A percentile compares a stretch with the other conserved stretches of the same genome.
Conservation (phyloP, 495 filamentous ascomycete species). For the Filosporella fistucella region DNA sequence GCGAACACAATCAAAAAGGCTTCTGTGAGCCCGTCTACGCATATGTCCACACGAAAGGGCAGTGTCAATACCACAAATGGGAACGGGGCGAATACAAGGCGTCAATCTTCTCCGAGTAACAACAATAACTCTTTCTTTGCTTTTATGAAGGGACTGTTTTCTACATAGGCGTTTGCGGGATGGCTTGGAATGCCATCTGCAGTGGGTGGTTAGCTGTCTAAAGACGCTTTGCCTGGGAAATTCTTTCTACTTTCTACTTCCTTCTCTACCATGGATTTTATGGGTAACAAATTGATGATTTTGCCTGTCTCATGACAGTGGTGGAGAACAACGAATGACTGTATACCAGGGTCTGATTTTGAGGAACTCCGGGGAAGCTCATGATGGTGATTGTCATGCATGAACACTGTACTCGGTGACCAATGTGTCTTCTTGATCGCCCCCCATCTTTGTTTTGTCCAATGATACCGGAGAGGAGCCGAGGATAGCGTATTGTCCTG, state of each 20-base stretch:
- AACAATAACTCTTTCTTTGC: conserved; percentile 13
- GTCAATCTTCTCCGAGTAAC: conserved; percentile 1
- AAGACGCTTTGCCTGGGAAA: neutral
- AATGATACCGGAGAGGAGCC: too few species aligned
- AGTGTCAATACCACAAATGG: conserved; percentile 1
- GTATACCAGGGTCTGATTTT: too few species aligned
- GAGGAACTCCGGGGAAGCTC: too few species aligned
- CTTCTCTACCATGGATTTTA: neutral
- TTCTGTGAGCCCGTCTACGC: conserved; percentile 21
- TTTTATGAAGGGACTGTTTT: conserved; percentile 12
- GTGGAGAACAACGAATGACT: neutral
- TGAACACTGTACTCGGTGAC: too few species aligned
- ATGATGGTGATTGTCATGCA: too few species aligned
- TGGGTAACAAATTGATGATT: neutral
- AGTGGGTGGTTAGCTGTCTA: neutral
- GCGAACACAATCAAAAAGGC: conserved; percentile 7
- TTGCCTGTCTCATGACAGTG: neutral
- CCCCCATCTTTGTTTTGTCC: too few species aligned
- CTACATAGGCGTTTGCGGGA: neutral
- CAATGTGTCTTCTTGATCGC: too few species aligned
- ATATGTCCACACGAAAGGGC: conserved; percentile 13
- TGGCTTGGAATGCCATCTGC: neutral
- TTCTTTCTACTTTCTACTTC: neutral
- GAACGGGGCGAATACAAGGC: conserved; percentile 11
- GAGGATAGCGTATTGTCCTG: too few species aligned